These are phyloP conservation scores for Pelargonium fulgidum DNA, from an alignment of 441 rosid genomes.

Conservation along the genomic window DNA sequence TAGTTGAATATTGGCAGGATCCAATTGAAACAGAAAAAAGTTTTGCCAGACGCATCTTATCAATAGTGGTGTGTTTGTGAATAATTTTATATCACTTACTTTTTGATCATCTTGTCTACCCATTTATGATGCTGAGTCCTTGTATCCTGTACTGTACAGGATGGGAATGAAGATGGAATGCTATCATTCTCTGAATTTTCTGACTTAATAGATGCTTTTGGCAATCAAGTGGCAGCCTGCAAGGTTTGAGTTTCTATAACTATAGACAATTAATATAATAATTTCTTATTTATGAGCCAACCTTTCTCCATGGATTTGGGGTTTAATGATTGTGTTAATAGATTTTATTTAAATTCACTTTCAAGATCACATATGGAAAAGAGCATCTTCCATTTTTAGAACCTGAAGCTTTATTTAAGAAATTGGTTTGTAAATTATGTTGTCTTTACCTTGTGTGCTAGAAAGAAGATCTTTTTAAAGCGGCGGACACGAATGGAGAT, in stretches of 20 bases:
- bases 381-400: not conserved
- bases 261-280: too few species aligned
- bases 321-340: too few species aligned
- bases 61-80: slow-evolving; percentile 57
- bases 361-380: not conserved
- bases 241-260: slow-evolving; percentile 39
- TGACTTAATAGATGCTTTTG: slow-evolving; percentile 70
- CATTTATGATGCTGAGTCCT: slow-evolving; percentile 7
- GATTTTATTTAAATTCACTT: too few species aligned
- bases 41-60: slow-evolving; percentile 78
- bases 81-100: slow-evolving; percentile 12
- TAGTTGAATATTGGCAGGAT: slow-evolving; percentile 46
- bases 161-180: slow-evolving; percentile 72
- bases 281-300: too few species aligned
- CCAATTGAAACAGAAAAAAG: slow-evolving; percentile 80
- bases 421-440: not conserved
- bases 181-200: slow-evolving; percentile 81
- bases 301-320: too few species aligned
- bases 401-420: not conserved
- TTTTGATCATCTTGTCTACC: not conserved
- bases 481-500: slow-evolving; percentile 76
- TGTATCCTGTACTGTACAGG: slow-evolving; percentile 33
- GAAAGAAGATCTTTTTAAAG: slow-evolving; percentile 84
- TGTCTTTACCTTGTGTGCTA: slow-evolving; percentile 17
- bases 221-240: slow-evolving; percentile 61